A percentile compares a stretch with the other conserved stretches of the same genome.
Conservation (phyloP, 2,329 filamentous ascomycete species). For the Alternaria arborescens region DNA sequence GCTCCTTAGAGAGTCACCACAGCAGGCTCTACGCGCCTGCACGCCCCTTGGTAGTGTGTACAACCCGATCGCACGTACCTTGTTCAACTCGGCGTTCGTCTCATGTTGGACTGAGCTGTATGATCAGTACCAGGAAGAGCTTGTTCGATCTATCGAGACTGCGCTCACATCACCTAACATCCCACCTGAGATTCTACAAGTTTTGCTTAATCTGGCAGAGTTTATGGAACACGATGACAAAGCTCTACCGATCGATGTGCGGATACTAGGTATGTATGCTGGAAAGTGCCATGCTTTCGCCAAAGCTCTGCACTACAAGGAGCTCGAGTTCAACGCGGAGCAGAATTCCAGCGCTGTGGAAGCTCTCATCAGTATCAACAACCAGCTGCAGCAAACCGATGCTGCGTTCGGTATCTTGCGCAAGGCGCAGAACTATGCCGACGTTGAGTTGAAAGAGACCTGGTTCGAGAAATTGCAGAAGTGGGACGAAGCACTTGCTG, state of each 20-base stretch:
- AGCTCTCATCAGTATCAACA: constrained; percentile 98
- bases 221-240: constrained; percentile 99
- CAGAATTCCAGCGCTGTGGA: constrained; percentile 96
- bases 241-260: constrained; percentile 94
- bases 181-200: constrained; percentile 91
- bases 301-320: constrained; percentile 98
- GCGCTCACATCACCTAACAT: constrained; percentile 96
- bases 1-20: constrained; percentile 91
- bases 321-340: constrained; percentile 96
- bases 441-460: constrained; percentile 95
- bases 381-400: constrained; percentile 97
- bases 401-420: constrained; percentile 97
- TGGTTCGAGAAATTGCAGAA: constrained; percentile 99
- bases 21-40: constrained; percentile 92
- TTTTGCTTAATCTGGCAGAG: constrained; percentile 93
- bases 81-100: constrained; percentile 99
- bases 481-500: constrained; percentile 95
- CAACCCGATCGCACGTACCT: constrained; percentile 85
- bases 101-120: constrained; percentile 99
- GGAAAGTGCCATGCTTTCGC: constrained; percentile 97
- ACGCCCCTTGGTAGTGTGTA: constrained; percentile 91
- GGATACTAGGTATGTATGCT: constrained; percentile 91
- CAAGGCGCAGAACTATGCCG: constrained; percentile 93
- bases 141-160: constrained; percentile 93
- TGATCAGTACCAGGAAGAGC: constrained; percentile 94